These are phyloP conservation scores for Macrolepiota albuminosa DNA, from an alignment of 768 basidiomycete genomes.

Conservation along the genomic window DNA sequence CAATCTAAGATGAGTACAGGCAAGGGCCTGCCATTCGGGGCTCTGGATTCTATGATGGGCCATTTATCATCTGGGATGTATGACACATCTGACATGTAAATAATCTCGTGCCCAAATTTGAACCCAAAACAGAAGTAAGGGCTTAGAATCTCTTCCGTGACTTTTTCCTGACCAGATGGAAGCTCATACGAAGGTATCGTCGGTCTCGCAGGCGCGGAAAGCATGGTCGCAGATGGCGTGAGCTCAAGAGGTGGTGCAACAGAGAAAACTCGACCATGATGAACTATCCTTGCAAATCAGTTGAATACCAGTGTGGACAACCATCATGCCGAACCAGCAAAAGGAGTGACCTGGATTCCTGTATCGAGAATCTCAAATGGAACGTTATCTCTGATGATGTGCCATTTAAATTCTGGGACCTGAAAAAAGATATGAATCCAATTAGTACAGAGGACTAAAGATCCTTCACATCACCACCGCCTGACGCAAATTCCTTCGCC, in stretches of 20 bases:
- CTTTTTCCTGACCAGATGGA: conserved; percentile 3
- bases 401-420: conserved; percentile 83
- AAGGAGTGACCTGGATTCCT: conserved; percentile 59
- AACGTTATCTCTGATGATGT: conserved; percentile 65
- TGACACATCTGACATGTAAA: conserved; percentile 83
- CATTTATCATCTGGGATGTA: conserved; percentile 73
- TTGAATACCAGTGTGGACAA: neutral
- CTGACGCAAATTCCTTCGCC: conserved; percentile 69
- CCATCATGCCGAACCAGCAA: conserved; percentile 44
- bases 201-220: conserved; percentile 30
- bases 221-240: conserved; percentile 29
- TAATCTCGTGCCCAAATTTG: conserved; percentile 56
- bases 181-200: conserved; percentile 23
- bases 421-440: conserved; percentile 22
- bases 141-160: conserved; percentile 29
- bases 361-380: conserved; percentile 66
- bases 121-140: conserved; percentile 71
- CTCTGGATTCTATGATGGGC: conserved; percentile 36
- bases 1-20: conserved; percentile 76
- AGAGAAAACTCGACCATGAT: conserved; percentile 68
- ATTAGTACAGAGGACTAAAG: neutral
- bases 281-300: conserved; percentile 39
- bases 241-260: conserved; percentile 30
- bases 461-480: conserved; percentile 64
- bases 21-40: conserved; percentile 22